These are phyloP conservation scores for Saxispiralis lemnorum DNA, from an alignment of 495 filamentous ascomycete genomes.

Conservation along the genomic window DNA sequence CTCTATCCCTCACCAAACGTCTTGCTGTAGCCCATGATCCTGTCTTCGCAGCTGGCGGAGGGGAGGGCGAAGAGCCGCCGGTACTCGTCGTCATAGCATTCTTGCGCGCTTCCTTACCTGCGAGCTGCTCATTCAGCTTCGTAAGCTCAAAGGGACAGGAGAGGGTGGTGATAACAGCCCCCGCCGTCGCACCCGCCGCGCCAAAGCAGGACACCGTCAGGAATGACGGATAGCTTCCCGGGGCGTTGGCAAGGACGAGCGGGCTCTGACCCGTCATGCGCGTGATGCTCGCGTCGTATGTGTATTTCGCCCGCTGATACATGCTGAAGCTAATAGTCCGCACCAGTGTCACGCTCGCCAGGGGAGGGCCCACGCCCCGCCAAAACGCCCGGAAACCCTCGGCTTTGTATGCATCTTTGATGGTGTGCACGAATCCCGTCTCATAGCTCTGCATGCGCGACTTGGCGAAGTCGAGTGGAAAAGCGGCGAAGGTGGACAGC, in stretches of 20 bases:
- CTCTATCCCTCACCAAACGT: slow-evolving; percentile 63
- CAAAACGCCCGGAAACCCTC: slow-evolving; percentile 63
- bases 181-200: slow-evolving; percentile 59
- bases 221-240: slow-evolving; percentile 49
- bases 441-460: slow-evolving; percentile 61
- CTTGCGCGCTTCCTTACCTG: slow-evolving; percentile 60
- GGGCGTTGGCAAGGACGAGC: slow-evolving; percentile 49
- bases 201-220: slow-evolving; percentile 58
- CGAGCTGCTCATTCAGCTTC: slow-evolving; percentile 79
- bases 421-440: slow-evolving; percentile 8
- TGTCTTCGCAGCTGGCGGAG: slow-evolving; percentile 31
- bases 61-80: background rate
- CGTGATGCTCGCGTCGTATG: slow-evolving; percentile 47
- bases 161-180: slow-evolving; percentile 62
- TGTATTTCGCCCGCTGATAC: slow-evolving; percentile 70
- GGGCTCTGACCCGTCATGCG: slow-evolving; percentile 49
- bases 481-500: slow-evolving; percentile 53
- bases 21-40: slow-evolving; percentile 64
- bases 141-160: slow-evolving; percentile 90
- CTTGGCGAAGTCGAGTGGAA: slow-evolving; percentile 71
- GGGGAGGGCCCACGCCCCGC: slow-evolving; percentile 51
- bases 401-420: slow-evolving; percentile 45
- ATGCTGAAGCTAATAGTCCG: slow-evolving; percentile 86
- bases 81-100: background rate
- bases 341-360: slow-evolving; percentile 75